Evolutionary conservation across 179 eudicot species (phyloP).

Genomic region (Silene coronaria): DNA sequence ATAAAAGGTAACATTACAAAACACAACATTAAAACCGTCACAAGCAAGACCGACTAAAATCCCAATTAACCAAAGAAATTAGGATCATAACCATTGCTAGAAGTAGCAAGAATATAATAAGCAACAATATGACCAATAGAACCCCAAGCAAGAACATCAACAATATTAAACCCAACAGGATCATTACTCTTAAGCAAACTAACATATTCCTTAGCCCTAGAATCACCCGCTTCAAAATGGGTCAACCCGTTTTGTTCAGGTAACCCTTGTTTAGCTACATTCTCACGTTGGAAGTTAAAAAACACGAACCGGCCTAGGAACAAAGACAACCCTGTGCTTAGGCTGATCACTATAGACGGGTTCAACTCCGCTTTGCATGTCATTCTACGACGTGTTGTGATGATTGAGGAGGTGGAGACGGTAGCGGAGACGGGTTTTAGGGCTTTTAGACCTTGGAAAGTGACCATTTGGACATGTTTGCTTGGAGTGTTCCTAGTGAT

Average conservation of each 20-base stretch:
- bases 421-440: neutral
- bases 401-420: neutral
- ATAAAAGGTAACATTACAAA: neutral
- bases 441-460: conserved; percentile 20
- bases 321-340: conserved; percentile 78
- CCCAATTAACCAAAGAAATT: conserved; percentile 53
- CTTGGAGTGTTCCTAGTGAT: neutral
- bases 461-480: conserved; percentile 6
- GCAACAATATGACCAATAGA: conserved; percentile 89
- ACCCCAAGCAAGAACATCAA: conserved; percentile 92
- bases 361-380: conserved; percentile 45
- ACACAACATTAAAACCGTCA: neutral
- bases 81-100: conserved; percentile 96
- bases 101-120: conserved; percentile 81
- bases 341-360: conserved; percentile 67
- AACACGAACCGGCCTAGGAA: conserved; percentile 89
- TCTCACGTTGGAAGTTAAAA: conserved; percentile 89
- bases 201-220: conserved; percentile 75
- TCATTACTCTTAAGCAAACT: conserved; percentile 76
- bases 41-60: too few species aligned
- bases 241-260: conserved; percentile 78
- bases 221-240: conserved; percentile 85
- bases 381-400: neutral
- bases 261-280: conserved; percentile 76
- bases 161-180: conserved; percentile 87